These are phyloP conservation scores for Biscogniauxia marginata DNA, from an alignment of 2,329 filamentous ascomycete species.

Conservation along the genomic window DNA sequence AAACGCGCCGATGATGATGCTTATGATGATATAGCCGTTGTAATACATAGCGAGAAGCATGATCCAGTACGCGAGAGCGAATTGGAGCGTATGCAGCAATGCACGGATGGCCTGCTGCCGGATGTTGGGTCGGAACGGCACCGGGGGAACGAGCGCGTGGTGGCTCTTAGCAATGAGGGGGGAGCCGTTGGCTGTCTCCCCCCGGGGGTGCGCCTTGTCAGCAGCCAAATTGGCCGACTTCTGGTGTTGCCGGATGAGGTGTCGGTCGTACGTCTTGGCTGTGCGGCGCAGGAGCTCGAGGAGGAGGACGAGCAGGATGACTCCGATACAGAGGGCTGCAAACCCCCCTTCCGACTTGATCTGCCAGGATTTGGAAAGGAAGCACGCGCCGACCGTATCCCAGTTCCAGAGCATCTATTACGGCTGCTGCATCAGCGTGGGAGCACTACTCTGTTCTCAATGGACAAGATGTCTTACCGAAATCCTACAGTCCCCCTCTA, in stretches of 20 bases:
- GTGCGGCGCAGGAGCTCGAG: slow-evolving; percentile 72
- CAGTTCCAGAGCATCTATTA: slow-evolving; percentile 78
- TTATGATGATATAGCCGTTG: slow-evolving; percentile 76
- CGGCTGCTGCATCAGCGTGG: too few relatives aligned
- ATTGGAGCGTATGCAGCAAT: slow-evolving; percentile 67
- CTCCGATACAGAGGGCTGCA: slow-evolving; percentile 76
- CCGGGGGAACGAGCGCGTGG: neutral
- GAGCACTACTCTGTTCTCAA: neutral
- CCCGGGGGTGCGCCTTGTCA: slow-evolving; percentile 9
- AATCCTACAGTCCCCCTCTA: slow-evolving; percentile 18
- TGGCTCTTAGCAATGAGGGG: slow-evolving; percentile 17
- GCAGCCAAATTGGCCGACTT: slow-evolving; percentile 34
- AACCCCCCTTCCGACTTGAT: slow-evolving; percentile 70
- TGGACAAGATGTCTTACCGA: slow-evolving; percentile 18
- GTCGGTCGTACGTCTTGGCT: slow-evolving; percentile 69
- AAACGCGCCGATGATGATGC: slow-evolving; percentile 74
- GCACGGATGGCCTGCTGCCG: slow-evolving; percentile 67
- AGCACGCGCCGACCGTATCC: slow-evolving; percentile 71
- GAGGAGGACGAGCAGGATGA: slow-evolving; percentile 68
- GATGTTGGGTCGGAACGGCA: slow-evolving; percentile 55
- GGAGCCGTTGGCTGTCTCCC: slow-evolving; percentile 25
- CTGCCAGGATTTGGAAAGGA: slow-evolving; percentile 71
- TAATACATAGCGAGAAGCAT: slow-evolving; percentile 67
- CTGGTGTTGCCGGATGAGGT: slow-evolving; percentile 47
- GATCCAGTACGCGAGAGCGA: slow-evolving; percentile 75